Evolutionary conservation across 495 filamentous ascomycete genomes (phyloP).

Genomic region (Hypoxylon fragiforme): DNA sequence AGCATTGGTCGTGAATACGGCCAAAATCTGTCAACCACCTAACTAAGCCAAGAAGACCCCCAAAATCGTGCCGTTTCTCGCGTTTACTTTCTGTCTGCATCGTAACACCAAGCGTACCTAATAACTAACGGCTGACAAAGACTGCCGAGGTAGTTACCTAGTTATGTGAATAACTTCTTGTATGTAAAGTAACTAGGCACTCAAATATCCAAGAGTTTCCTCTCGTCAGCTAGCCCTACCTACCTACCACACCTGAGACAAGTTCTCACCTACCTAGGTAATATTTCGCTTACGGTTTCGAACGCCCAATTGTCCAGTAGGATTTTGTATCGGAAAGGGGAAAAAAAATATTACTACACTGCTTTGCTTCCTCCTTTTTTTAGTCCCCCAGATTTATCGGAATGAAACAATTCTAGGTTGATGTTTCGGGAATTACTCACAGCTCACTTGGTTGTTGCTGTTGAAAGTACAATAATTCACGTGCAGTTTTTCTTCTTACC

Average conservation of each 20-base stretch:
- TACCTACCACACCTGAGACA: neutral
- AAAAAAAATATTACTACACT: neutral
- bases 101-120: too few species aligned
- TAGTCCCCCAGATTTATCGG: neutral
- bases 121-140: neutral
- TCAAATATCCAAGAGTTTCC: too few species aligned
- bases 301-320: neutral
- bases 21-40: conserved; percentile 7
- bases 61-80: conserved; percentile 3
- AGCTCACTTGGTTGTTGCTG: too few species aligned
- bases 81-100: too few species aligned
- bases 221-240: too few species aligned
- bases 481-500: too few species aligned
- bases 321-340: too few species aligned
- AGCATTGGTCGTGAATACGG: neutral
- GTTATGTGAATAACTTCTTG: too few species aligned
- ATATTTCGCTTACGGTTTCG: neutral
- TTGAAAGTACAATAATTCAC: too few species aligned
- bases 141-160: neutral
- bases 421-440: too few species aligned
- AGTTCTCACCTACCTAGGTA: neutral
- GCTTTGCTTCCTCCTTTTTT: neutral
- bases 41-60: conserved; percentile 9
- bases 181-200: too few species aligned
- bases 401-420: too few species aligned